Evolutionary conservation across 805 yeast genomes (phyloP).

Genomic region (Zygoascus bituminiphila): DNA sequence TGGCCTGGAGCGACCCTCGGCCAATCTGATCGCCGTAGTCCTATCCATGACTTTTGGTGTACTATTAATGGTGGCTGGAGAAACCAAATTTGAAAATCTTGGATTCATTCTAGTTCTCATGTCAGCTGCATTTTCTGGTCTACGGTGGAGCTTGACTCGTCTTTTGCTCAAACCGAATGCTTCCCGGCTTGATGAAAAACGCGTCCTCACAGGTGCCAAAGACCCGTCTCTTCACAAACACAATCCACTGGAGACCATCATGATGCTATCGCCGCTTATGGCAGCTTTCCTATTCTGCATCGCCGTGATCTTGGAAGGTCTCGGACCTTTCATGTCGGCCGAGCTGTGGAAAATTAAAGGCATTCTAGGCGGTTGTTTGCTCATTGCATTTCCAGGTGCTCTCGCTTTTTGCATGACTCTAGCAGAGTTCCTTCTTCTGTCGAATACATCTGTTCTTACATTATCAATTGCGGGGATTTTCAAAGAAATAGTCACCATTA

Average conservation of each 20-base stretch:
- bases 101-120: constrained; percentile 71
- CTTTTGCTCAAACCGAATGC: constrained; percentile 39
- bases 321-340: constrained; percentile 41
- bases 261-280: constrained; percentile 82
- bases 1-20: constrained; percentile 63
- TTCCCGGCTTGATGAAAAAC: constrained; percentile 2
- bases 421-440: constrained; percentile 69
- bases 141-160: constrained; percentile 94
- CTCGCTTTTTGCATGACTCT: constrained; percentile 85
- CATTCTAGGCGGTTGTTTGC: constrained; percentile 40
- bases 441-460: constrained; percentile 76
- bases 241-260: constrained; percentile 75
- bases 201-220: not conserved
- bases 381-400: constrained; percentile 73
- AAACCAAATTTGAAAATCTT: constrained; percentile 30
- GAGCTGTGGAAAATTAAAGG: constrained; percentile 64
- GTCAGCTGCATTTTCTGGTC: constrained; percentile 77
- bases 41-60: constrained; percentile 77
- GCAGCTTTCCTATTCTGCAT: constrained; percentile 48
- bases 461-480: constrained; percentile 86
- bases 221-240: constrained; percentile 13
- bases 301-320: constrained; percentile 67
- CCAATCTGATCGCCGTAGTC: constrained; percentile 63
- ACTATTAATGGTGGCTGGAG: constrained; percentile 65
- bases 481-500: constrained; percentile 81